Base-by-base conservation (phyloP, 1,284 basidiomycete species). In the Hymenochaete sp. region DNA sequence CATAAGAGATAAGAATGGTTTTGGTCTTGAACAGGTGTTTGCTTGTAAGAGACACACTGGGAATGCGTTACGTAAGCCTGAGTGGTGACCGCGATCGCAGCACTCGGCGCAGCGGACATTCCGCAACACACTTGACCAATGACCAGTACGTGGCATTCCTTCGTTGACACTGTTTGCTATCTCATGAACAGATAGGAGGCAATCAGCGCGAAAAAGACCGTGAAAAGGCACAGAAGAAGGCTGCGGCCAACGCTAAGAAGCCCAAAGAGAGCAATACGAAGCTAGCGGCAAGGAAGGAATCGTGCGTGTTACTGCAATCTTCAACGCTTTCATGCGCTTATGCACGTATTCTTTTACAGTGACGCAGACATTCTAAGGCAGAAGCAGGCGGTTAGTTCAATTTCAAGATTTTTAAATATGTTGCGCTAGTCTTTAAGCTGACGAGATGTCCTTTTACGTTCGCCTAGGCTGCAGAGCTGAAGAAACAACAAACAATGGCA, bases 201-300 rank as follows among this genome's bases (percentile, higher is more conserved):
- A 59, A 61, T 46, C 59, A 61, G 41, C 52, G 59, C 28, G 59
- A 61, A 11, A 54, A 52, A n/a, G 59, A 58, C 41, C 57, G 59
- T 11, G 48, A 48, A 32, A 54, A 55, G 44, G 57, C 57, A 4
- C 51, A 54, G 46, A 61, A 61, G 50, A 61, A 61, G 47, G 49
- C 46, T 9, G 58, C 55, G 14, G 50, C 50, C 10, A 32, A 44
- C 26, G 44, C 29, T 25, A 53, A 55, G 33, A 51, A 48, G 31
- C 56, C 56, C 9, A 60, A 59, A 38, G 55, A 59, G 45, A 57
- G 55, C 33, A 57, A 43, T 2, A 25, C 51, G 11, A 56, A 44
- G 24, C 44, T 60, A 19, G 50, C 53, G 40, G 59, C 56, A 28
- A 51, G 57, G n/a, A 57, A 57, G 41, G 57, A 60, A 44, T 52